Evolutionary conservation across 345 rosid species (phyloP).

Genomic region (Geranium rotundifolium): DNA sequence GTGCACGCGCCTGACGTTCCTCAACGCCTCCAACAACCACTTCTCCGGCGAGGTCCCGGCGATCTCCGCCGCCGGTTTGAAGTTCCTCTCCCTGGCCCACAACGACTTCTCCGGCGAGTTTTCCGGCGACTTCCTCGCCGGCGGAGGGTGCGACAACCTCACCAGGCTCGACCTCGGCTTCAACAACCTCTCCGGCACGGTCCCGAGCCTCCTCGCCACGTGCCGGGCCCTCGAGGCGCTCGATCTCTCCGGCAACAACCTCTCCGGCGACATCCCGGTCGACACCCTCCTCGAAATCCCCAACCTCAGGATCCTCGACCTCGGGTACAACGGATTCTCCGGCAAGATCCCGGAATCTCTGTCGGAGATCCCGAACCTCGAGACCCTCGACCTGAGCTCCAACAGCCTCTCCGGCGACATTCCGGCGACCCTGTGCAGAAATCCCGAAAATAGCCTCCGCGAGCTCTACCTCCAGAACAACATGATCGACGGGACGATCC

Average conservation of each 20-base stretch:
- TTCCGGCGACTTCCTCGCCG: slow-evolving; percentile 56
- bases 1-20: slow-evolving; percentile 44
- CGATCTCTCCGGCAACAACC: slow-evolving; percentile 47
- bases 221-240: slow-evolving; percentile 49
- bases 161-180: slow-evolving; percentile 62
- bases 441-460: slow-evolving; percentile 34
- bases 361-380: slow-evolving; percentile 39
- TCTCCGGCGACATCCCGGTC: slow-evolving; percentile 67
- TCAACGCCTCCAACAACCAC: slow-evolving; percentile 55
- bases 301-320: slow-evolving; percentile 37
- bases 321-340: slow-evolving; percentile 45
- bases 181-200: slow-evolving; percentile 55
- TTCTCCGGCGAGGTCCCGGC: slow-evolving; percentile 58
- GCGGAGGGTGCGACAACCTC: slow-evolving; percentile 63
- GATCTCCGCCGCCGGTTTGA: slow-evolving; percentile 39
- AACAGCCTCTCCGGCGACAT: slow-evolving; percentile 53
- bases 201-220: slow-evolving; percentile 51
- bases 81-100: slow-evolving; percentile 36
- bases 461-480: slow-evolving; percentile 72
- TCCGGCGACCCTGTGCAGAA: slow-evolving; percentile 45
- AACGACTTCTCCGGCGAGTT: slow-evolving; percentile 55
- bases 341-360: slow-evolving; percentile 61
- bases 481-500: slow-evolving; percentile 51
- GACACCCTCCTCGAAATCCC: slow-evolving; percentile 49
- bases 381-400: slow-evolving; percentile 71